Evolutionary conservation across 1,139 yeast species (phyloP).

Genomic region (Blastobotrys malaysiensis): DNA sequence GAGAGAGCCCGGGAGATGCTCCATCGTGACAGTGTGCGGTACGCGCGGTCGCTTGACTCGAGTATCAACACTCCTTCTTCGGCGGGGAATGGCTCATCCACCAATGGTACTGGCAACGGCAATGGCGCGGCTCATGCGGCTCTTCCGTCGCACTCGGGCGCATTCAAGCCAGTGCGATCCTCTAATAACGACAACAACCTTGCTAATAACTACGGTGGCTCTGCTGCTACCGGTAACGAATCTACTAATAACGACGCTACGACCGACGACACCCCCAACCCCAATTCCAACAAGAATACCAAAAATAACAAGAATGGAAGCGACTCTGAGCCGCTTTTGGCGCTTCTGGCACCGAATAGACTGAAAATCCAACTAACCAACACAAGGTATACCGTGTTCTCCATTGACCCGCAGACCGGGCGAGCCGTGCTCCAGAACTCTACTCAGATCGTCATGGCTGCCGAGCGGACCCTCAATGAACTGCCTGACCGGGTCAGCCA

Average conservation of each 20-base stretch:
- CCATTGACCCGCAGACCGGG: constrained; percentile 32
- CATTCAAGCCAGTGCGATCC: no score
- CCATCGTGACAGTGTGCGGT: neutral
- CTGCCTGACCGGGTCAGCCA: constrained; percentile 23
- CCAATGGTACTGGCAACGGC: neutral
- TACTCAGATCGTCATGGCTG: constrained; percentile 26
- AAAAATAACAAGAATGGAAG: neutral
- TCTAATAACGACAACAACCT: neutral
- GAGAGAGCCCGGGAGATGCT: neutral
- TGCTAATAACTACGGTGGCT: neutral
- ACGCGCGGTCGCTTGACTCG: neutral
- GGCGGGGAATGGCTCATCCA: neutral
- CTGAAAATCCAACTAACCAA: constrained; percentile 26
- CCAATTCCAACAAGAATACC: no score
- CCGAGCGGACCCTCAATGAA: constrained; percentile 31
- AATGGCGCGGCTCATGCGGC: neutral
- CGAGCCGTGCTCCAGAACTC: constrained; percentile 30
- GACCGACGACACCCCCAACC: neutral
- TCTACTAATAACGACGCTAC: neutral
- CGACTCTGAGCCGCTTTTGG: neutral
- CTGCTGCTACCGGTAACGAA: constrained; percentile 2
- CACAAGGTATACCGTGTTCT: constrained; percentile 23
- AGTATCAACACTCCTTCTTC: neutral
- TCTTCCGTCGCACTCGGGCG: no score
- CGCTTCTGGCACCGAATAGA: constrained; percentile 15